Conservation (phyloP, 176 grass and related monocot species). For the Musa itinerans region DNA sequence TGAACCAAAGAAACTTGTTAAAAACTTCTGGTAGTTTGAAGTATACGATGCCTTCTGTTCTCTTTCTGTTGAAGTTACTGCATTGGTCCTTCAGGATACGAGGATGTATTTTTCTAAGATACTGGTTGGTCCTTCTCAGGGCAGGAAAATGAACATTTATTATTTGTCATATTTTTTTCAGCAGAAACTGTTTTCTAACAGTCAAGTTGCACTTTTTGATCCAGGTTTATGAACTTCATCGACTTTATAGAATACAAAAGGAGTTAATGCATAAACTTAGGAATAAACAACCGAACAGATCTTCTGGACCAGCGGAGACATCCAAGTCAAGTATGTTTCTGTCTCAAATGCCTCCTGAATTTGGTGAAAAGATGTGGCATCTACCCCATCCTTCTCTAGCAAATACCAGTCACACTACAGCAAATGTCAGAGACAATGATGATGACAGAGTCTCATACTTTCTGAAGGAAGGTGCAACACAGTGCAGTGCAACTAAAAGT, state of each 20-base stretch:
- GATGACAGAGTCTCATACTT: not conserved
- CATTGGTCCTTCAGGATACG: not conserved
- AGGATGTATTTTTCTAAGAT: not conserved
- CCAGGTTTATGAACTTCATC: conserved; percentile 96
- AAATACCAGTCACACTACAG: conserved; percentile 21
- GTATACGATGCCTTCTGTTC: not conserved
- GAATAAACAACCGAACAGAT: conserved; percentile 31
- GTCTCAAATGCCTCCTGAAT: conserved; percentile 49
- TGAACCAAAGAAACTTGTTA: not conserved
- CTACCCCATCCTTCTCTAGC: conserved; percentile 18
- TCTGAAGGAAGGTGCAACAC: not conserved
- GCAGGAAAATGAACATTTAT: not conserved
- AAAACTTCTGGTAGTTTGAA: not conserved
- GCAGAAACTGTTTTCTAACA: not conserved
- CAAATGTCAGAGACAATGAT: conserved; percentile 18
- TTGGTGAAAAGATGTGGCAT: conserved; percentile 32
- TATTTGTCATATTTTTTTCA: not conserved
- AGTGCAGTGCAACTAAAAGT: not conserved
- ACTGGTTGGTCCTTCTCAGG: not conserved
- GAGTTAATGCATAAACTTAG: conserved; percentile 57
- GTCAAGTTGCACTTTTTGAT: conserved; percentile 21
- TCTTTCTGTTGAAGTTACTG: not conserved
- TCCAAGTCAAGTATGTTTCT: conserved; percentile 48
- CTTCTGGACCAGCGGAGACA: conserved; percentile 28
- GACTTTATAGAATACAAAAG: conserved; percentile 80